Evolutionary conservation across 371 early-diverging fungal genomes (phyloP).

Genomic region (Circinella minor): DNA sequence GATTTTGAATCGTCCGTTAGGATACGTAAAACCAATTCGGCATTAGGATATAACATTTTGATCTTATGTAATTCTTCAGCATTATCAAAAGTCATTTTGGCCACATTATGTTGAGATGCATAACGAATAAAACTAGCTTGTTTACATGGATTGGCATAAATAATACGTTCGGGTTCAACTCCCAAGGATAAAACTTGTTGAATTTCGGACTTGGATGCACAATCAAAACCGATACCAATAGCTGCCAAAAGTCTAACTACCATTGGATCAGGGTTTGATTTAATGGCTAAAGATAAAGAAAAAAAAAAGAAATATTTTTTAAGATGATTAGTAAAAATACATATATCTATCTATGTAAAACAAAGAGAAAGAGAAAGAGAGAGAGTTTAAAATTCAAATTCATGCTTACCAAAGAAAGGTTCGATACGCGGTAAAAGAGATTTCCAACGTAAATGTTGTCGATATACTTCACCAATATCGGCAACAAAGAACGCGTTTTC

Average conservation of each 20-base stretch:
- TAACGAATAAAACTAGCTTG: conserved; percentile 91
- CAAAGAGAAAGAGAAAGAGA: neutral
- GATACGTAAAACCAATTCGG: conserved; percentile 91
- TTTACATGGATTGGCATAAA: conserved; percentile 99
- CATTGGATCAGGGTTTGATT: conserved; percentile 93
- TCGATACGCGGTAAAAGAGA: conserved; percentile 85
- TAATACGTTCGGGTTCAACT: conserved; percentile 80
- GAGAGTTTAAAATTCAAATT: conserved; percentile 13
- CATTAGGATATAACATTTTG: conserved; percentile 78
- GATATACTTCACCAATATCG: conserved; percentile 87
- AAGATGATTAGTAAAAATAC: neutral
- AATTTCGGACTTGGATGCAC: conserved; percentile 89
- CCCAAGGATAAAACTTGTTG: conserved; percentile 82
- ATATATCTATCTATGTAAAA: conserved; percentile 15
- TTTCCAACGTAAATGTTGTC: conserved; percentile 87
- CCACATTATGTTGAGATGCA: conserved; percentile 78
- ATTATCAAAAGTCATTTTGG: conserved; percentile 98
- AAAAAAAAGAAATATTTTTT: no score
- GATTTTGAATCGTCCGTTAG: conserved; percentile 94
- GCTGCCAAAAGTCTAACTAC: conserved; percentile 84
- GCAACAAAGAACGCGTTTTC: conserved; percentile 94
- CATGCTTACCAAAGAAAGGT: conserved; percentile 84
- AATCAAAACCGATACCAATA: conserved; percentile 94
- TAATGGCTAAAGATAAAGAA: conserved; percentile 80
- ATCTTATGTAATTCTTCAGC: conserved; percentile 96